Base-by-base conservation (phyloP, 495 filamentous ascomycete genomes). In the Thozetella sp. region DNA sequence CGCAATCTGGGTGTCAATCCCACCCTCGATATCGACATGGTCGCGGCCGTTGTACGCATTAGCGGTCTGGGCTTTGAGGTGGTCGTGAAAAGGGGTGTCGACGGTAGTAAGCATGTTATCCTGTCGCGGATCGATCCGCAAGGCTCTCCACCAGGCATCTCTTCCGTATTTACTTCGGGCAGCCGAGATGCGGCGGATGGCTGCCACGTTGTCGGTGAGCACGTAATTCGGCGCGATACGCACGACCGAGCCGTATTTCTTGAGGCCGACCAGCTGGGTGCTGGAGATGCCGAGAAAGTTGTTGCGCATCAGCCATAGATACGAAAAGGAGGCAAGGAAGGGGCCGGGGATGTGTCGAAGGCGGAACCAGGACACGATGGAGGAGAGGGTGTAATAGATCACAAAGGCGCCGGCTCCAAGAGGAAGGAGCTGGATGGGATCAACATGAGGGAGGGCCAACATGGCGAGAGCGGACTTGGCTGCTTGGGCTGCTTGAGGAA, bases 41-140 rank as follows among this genome's bases (percentile, higher is more conserved):
- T 81, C 78, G 57, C 77, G 80, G 25, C 78, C 77, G 4, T 74
- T 68, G 58, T 82, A 82, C 2, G 72, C 75, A 48, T 62, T 60
- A 2, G 70, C 60, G 62, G 76, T 70, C 43, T 69, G 63, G n/a
- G 68, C 67, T 65, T 77, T 74, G 17, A 69, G 66, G 34, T 55
- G 60, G 62, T 78, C 75, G 56, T 79, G 72, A 3, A 53, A 52
- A 23, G 53, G 53, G 24, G 53, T 56, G 45, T 60, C 51, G 17
- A 55, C 52, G 40, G 58, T 60, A 19, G 58, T 55, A 24, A 60
- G 58, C 58, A 60, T 56, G 61, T 53, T 63, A 30, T 22, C 69
- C 64, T 25, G 61, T 34, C 50, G 73, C 62, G 61, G 69, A 66
- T 60, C 74, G 66, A 26, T 66, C 45, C 43, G 61, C 30, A 68